phyloP scores from a whole-genome alignment of 2,329 filamentous ascomycete species.

The Exophiala spinifera region DNA sequence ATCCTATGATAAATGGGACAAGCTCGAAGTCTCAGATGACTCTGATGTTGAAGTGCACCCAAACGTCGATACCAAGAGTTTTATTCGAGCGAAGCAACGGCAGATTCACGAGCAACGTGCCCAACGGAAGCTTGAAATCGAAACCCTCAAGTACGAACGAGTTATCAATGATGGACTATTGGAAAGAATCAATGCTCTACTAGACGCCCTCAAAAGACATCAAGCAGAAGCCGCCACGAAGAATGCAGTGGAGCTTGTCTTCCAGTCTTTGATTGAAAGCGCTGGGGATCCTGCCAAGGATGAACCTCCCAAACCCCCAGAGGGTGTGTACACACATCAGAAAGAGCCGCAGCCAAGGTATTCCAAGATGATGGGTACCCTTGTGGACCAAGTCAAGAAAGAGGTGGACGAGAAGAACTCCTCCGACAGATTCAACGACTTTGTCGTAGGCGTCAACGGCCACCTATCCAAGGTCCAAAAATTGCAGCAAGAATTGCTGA shows the following conservation, averaged over 20 bases:
- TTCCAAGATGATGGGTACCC: conserved; percentile 96
- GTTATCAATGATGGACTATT: conserved; percentile 90
- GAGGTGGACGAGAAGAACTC: conserved; percentile 73
- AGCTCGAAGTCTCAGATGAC: conserved; percentile 94
- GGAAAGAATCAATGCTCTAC: conserved; percentile 74
- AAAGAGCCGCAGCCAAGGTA: conserved; percentile 72
- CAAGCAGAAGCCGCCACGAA: conserved; percentile 62
- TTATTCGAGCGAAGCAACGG: conserved; percentile 95
- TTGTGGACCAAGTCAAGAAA: conserved; percentile 90
- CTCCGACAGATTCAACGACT: conserved; percentile 67
- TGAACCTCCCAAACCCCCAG: conserved; percentile 70
- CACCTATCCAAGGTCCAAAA: conserved; percentile 75
- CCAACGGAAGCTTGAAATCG: conserved; percentile 83
- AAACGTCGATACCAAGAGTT: conserved; percentile 97
- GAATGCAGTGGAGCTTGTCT: conserved; percentile 77
- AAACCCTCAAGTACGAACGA: conserved; percentile 83
- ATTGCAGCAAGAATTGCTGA: conserved; percentile 70
- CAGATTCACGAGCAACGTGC: conserved; percentile 92
- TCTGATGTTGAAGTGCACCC: conserved; percentile 98
- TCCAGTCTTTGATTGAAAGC: conserved; percentile 82
- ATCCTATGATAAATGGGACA: conserved; percentile 67
- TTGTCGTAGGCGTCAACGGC: conserved; percentile 71
- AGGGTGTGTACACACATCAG: conserved; percentile 72
- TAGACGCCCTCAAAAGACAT: conserved; percentile 71
- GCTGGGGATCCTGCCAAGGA: conserved; percentile 68